phyloP scores from a whole-genome alignment of 2,329 filamentous ascomycete species.

The Penicillium sp. region DNA sequence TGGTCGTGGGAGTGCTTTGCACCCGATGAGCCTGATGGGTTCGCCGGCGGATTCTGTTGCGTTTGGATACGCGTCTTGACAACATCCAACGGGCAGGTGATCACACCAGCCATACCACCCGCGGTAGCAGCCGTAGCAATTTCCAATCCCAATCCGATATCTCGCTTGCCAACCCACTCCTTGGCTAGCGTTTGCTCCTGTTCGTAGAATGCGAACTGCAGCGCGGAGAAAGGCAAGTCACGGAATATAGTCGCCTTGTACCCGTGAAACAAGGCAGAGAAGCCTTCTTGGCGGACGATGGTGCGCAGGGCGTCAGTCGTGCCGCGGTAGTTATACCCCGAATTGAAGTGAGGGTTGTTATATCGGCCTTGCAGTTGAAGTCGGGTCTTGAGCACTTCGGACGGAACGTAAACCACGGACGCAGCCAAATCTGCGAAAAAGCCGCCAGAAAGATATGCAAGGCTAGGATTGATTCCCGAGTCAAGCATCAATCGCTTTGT shows the following conservation, averaged over 20 bases:
- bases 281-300: conserved; percentile 81
- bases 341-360: conserved; percentile 92
- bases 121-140: conserved; percentile 87
- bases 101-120: conserved; percentile 87
- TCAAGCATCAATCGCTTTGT: conserved; percentile 91
- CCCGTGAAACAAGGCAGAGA: conserved; percentile 88
- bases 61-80: conserved; percentile 97
- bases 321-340: conserved; percentile 92
- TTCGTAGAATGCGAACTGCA: conserved; percentile 98
- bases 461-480: conserved; percentile 74
- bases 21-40: conserved; percentile 25
- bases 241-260: conserved; percentile 95
- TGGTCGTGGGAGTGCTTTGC: conserved; percentile 34
- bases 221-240: conserved; percentile 90
- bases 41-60: conserved; percentile 67
- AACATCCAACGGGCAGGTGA: conserved; percentile 95
- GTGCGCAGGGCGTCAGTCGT: conserved; percentile 83
- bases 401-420: conserved; percentile 92
- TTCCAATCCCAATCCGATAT: conserved; percentile 85
- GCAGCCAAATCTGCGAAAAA: conserved; percentile 91
- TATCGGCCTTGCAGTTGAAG: conserved; percentile 91
- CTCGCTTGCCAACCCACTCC: conserved; percentile 74
- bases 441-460: conserved; percentile 87
- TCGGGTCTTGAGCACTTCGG: conserved; percentile 96
- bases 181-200: conserved; percentile 85